Conservation (phyloP, 1,139 yeast species). For the Zygoascus hellenicus region DNA sequence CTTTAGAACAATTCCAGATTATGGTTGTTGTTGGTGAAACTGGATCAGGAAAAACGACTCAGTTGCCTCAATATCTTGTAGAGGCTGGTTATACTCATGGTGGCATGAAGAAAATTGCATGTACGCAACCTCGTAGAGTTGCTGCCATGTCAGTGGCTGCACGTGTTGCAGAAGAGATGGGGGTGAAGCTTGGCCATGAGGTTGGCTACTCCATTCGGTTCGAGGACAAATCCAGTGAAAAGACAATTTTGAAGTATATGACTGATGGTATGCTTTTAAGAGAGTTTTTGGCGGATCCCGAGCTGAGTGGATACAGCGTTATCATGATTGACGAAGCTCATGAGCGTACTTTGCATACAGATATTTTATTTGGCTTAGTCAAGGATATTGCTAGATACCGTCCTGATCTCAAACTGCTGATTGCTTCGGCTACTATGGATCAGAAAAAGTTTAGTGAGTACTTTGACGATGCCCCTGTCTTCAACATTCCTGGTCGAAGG, state of each 20-base stretch:
- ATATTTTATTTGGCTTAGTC: conserved; percentile 73
- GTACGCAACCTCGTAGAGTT: conserved; percentile 94
- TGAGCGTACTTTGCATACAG: conserved; percentile 90
- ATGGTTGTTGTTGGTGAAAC: conserved; percentile 93
- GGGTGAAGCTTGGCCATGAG: conserved; percentile 60
- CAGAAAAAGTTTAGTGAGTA: conserved; percentile 77
- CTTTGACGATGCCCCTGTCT: conserved; percentile 79
- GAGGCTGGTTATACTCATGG: conserved; percentile 69
- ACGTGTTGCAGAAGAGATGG: conserved; percentile 86
- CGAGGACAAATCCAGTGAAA: conserved; percentile 62
- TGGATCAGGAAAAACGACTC: conserved; percentile 97
- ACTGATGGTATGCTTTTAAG: conserved; percentile 93
- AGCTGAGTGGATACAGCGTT: conserved; percentile 61
- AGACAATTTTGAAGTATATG: conserved; percentile 73
- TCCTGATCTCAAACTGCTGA: conserved; percentile 63
- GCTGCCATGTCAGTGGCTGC: conserved; percentile 94
- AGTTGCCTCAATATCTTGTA: conserved; percentile 79
- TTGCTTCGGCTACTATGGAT: conserved; percentile 93
- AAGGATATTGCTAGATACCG: conserved; percentile 63
- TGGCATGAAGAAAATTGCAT: conserved; percentile 57
- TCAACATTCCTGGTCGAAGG: conserved; percentile 80
- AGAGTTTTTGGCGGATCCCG: conserved; percentile 76
- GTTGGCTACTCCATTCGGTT: conserved; percentile 89
- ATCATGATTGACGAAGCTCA: conserved; percentile 97
- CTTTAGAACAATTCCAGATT: conserved; percentile 62